Conservation (phyloP, 2,329 filamentous ascomycete genomes). For the Aspergillus niger region DNA sequence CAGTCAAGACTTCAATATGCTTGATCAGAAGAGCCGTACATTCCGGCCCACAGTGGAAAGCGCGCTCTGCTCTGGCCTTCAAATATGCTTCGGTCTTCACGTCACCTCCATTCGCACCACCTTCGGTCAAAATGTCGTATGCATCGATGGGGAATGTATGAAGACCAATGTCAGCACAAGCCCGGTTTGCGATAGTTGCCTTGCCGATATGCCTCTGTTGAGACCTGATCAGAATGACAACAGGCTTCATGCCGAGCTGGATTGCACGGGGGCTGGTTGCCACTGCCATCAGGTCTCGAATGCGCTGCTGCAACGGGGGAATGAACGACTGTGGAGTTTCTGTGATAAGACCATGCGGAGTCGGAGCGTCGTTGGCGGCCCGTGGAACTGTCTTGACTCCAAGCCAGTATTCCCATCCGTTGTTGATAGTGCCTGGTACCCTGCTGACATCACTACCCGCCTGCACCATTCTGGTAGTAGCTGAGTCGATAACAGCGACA, state of each 20-base stretch:
- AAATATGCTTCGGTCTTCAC: conserved; percentile 92
- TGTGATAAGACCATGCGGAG: conserved; percentile 39
- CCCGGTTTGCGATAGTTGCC: conserved; percentile 71
- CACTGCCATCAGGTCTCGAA: conserved; percentile 83
- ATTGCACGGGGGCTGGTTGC: conserved; percentile 86
- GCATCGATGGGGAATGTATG: conserved; percentile 88
- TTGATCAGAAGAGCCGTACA: conserved; percentile 82
- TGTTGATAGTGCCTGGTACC: conserved; percentile 73
- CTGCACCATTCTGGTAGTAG: conserved; percentile 85
- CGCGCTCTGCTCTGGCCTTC: conserved; percentile 82
- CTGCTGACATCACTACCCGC: conserved; percentile 83
- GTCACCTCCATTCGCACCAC: conserved; percentile 80
- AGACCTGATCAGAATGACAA: conserved; percentile 85
- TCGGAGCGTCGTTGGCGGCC: conserved; percentile 32
- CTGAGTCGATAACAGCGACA: conserved; percentile 80
- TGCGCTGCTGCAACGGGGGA: conserved; percentile 65
- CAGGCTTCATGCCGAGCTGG: conserved; percentile 80
- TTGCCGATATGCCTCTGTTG: conserved; percentile 95
- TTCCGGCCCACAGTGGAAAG: conserved; percentile 81
- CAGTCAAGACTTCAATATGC: conserved; percentile 87
- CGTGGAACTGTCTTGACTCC: conserved; percentile 69
- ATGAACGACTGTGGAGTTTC: conserved; percentile 50
- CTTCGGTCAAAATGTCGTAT: conserved; percentile 93
- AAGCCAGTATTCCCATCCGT: conserved; percentile 87
- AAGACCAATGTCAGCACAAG: conserved; percentile 84